Conservation (phyloP, 2,329 filamentous ascomycete species). For the Epichloe aotearoae region DNA sequence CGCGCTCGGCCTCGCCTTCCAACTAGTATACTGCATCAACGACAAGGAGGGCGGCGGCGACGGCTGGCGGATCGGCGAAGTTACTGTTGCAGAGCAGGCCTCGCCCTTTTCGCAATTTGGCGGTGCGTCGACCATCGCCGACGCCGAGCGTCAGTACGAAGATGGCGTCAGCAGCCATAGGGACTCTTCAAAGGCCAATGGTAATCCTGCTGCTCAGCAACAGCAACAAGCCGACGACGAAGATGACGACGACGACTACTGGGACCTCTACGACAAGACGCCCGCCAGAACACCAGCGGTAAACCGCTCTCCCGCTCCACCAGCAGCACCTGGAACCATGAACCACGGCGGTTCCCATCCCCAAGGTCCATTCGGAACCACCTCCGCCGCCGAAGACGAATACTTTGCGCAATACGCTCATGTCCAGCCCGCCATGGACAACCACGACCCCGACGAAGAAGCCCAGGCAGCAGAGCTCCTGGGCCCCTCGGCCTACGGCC, state of each 20-base stretch:
- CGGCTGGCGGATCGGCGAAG: slow-evolving; percentile 62
- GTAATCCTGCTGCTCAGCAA: slow-evolving; percentile 2
- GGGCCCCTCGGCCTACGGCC: slow-evolving; percentile 19
- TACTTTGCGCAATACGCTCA: slow-evolving; percentile 68
- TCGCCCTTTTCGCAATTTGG: slow-evolving; percentile 42
- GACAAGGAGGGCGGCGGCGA: slow-evolving; percentile 47
- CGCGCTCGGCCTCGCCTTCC: slow-evolving; percentile 49
- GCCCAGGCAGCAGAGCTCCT: slow-evolving; percentile 19
- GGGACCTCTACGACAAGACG: slow-evolving; percentile 64
- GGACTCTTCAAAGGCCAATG: slow-evolving; percentile 8
- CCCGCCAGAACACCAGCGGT: slow-evolving; percentile 50
- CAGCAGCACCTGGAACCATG: slow-evolving; percentile 16
- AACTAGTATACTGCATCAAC: slow-evolving; percentile 55
- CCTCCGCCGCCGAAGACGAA: slow-evolving; percentile 44
- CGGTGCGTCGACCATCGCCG: slow-evolving; percentile 36
- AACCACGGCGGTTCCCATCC: slow-evolving; percentile 5
- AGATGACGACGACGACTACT: slow-evolving; percentile 49
- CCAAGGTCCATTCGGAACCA: slow-evolving; percentile 10
- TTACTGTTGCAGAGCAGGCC: slow-evolving; percentile 45
- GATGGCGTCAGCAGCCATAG: slow-evolving; percentile 17
- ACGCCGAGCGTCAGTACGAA: slow-evolving; percentile 46
- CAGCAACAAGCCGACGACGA: neutral
- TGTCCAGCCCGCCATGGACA: slow-evolving; percentile 70
- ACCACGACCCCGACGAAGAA: slow-evolving; percentile 66
- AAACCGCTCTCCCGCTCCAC: slow-evolving; percentile 50